Evolutionary conservation across 2,329 filamentous ascomycete genomes (phyloP).

Genomic region (Stemphylium beticola): DNA sequence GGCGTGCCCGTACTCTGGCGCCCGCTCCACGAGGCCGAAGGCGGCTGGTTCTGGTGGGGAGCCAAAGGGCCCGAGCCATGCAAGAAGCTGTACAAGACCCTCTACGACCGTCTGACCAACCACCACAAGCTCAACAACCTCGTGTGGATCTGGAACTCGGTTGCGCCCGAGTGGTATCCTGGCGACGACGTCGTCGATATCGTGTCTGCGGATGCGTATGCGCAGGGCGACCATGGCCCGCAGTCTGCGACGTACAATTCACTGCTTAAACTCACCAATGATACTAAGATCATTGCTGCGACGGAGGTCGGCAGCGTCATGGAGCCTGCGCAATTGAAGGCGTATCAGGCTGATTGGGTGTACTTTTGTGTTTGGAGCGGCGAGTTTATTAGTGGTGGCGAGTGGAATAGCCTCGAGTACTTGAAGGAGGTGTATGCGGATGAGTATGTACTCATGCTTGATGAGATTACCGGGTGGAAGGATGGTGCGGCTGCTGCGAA

Average conservation of each 20-base stretch:
- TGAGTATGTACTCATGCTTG: slow-evolving; percentile 37
- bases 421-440: slow-evolving; percentile 47
- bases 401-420: slow-evolving; percentile 52
- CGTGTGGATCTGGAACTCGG: slow-evolving; percentile 60
- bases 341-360: slow-evolving; percentile 57
- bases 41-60: slow-evolving; percentile 62
- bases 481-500: too few relatives aligned
- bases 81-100: slow-evolving; percentile 53
- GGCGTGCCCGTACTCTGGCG: slow-evolving; percentile 57
- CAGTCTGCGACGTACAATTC: slow-evolving; percentile 55
- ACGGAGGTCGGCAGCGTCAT: slow-evolving; percentile 57
- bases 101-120: slow-evolving; percentile 55
- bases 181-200: slow-evolving; percentile 56
- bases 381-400: slow-evolving; percentile 52
- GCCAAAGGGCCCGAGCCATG: slow-evolving; percentile 55
- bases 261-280: slow-evolving; percentile 51
- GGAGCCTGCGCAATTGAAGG: slow-evolving; percentile 50
- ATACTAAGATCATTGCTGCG: slow-evolving; percentile 58
- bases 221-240: slow-evolving; percentile 53
- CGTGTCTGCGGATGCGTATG: slow-evolving; percentile 56
- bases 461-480: slow-evolving; percentile 39
- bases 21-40: slow-evolving; percentile 60
- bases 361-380: slow-evolving; percentile 58
- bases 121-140: slow-evolving; percentile 57
- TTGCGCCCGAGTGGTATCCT: slow-evolving; percentile 56